phyloP scores from a whole-genome alignment of 2,329 filamentous ascomycete species.

The Endothia cerciana region DNA sequence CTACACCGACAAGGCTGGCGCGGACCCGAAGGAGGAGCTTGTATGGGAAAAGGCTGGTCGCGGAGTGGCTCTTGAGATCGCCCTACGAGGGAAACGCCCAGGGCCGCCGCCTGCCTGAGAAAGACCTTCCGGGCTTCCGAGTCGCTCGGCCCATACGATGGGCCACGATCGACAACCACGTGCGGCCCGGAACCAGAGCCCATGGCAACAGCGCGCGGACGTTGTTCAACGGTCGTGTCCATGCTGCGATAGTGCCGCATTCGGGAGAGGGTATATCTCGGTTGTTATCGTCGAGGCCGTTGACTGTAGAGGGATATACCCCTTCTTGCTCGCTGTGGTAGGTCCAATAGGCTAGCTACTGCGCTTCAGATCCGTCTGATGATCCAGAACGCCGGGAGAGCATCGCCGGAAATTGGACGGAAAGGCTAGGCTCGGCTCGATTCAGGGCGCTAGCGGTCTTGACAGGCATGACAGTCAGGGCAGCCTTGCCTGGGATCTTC shows the following conservation, averaged over 20 bases:
- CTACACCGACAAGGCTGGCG: background rate
- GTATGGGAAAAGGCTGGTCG: background rate
- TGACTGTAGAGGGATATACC: constrained; percentile 6
- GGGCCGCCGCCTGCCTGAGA: background rate
- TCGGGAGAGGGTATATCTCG: background rate
- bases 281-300: background rate
- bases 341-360: constrained; percentile 12
- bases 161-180: background rate
- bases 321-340: background rate
- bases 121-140: background rate
- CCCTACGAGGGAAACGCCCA: constrained; percentile 1
- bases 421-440: constrained; percentile 8
- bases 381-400: constrained; percentile 22
- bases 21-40: background rate
- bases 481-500: background rate
- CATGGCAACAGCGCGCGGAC: background rate
- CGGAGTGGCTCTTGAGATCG: background rate
- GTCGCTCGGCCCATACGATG: background rate
- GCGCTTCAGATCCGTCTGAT: constrained; percentile 22
- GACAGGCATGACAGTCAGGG: constrained; percentile 1
- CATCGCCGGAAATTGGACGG: constrained; percentile 4
- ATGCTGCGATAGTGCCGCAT: background rate
- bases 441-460: constrained; percentile 16
- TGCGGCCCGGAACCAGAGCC: background rate
- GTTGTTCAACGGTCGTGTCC: background rate